phyloP scores from a whole-genome alignment of 2,329 filamentous ascomycete genomes.

The Aspergillus clavatus region DNA sequence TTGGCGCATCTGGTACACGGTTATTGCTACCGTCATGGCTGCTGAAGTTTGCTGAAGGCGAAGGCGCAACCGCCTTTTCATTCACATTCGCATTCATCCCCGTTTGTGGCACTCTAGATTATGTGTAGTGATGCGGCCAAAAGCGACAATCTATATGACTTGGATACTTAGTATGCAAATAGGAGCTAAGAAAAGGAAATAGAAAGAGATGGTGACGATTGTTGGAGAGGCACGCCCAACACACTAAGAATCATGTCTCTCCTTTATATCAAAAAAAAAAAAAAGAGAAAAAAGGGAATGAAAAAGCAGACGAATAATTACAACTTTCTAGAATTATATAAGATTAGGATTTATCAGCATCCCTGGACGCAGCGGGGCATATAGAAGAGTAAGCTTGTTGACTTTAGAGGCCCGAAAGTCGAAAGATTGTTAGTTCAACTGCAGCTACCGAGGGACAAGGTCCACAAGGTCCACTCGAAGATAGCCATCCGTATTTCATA shows the following conservation, averaged over 20 bases:
- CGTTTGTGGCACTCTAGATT: background rate
- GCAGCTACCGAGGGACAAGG: background rate
- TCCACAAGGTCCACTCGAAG: slow-evolving; percentile 3
- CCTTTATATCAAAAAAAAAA: too few species aligned
- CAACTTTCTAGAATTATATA: background rate
- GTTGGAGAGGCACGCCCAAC: too few species aligned
- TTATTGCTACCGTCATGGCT: slow-evolving; percentile 14
- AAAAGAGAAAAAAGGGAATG: too few species aligned
- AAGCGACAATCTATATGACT: too few species aligned
- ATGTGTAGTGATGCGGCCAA: too few species aligned
- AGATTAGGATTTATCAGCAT: background rate
- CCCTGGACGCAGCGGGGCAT: slow-evolving; percentile 1
- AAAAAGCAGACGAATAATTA: background rate
- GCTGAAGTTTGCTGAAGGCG: slow-evolving; percentile 2
- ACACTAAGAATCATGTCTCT: too few species aligned
- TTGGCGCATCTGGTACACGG: slow-evolving; percentile 1
- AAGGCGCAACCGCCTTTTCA: slow-evolving; percentile 17
- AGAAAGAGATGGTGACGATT: too few species aligned
- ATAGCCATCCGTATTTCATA: background rate
- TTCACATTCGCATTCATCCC: slow-evolving; percentile 23
- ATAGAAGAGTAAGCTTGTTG: slow-evolving; percentile 1
- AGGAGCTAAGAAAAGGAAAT: too few species aligned
- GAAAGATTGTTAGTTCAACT: too few species aligned
- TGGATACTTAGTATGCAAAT: too few species aligned
- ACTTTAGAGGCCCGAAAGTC: background rate